Evolutionary conservation across 2,329 filamentous ascomycete species (phyloP), one percentile per base, ranked within the genome.

Genomic region (Cladobotryum protrusum): DNA sequence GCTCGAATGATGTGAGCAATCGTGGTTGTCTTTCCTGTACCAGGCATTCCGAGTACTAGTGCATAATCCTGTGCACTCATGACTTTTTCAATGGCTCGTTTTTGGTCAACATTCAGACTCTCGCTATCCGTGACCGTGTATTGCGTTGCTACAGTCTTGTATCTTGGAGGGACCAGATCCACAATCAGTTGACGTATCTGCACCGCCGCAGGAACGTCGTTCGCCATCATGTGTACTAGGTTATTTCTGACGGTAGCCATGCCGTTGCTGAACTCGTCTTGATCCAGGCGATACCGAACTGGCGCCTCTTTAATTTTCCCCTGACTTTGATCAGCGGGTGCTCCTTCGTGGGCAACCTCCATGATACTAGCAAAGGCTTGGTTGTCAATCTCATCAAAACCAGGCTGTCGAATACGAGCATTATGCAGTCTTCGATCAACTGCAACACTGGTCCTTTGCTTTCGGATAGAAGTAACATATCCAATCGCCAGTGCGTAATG

Each of bases 231-330:
- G 57, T 91, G 88, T 32, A 97, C 82, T 1, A 99, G 78, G 59
- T 97, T 99, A 68, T 96, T 96, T 47, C 93, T 84, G 42, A 96
- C 88, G 29, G 87, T 86, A 3, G 93, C 90, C 89, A 99, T 95
- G 50, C 93, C 93, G 61, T 95, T 97, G 69, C 89, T 95, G 68
- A 99, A 99, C 63, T 99, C 93, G 61, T 99, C 93, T 65, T 96
- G 96, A 69, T 99, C 93, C 4, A 99, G 74, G 19, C 93, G 86
- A 61, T 96, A 99, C 44, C 82, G 75, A 5, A 86, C 71, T 4
- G 79, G 79, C 4, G 77, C 66, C 50, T 76, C 72, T 51, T 76
- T 73, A 56, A 75, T 73, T 56, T 73, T 77, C 24, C 70, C 73
- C 37, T 78, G 67, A 5, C 76, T 73, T 50, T 80, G 71, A 34